Evolutionary conservation across 495 filamentous ascomycete genomes (phyloP), one percentile per base, ranked within the genome.

Genomic region (Bombardia bombarda): DNA sequence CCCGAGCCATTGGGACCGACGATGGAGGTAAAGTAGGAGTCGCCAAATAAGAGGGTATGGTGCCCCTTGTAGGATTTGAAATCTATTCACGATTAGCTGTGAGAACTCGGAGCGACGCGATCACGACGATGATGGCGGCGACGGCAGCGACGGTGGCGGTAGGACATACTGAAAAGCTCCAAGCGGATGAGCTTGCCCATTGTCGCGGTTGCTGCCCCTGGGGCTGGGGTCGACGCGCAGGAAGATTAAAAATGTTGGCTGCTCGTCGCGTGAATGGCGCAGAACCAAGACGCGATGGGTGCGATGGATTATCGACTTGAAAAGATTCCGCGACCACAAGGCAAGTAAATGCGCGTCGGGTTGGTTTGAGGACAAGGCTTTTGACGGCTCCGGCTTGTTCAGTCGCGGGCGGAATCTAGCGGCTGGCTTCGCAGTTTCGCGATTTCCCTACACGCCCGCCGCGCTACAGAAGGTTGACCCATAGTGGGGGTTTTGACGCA

Each of bases 31-130:
- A 99, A 99, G 60, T 96, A 97, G 4, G 87, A 90, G 70, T 99
- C 90, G 58, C 92, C 93, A 51, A 99, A 90, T n/a, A 93, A 74
- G 19, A 99, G 79, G 28, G 74, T 77, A 65, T 99, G 92, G 51
- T 95, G 82, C 33, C 84, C 90, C 65, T 94, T 95, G 74, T 99
- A 99, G 58, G 90, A 96, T 69, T 98, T 97, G 83, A 97, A 98
- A 71, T 98, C 87, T 94, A 28, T 16, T 31, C 9, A 38, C 14
- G 26, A 13, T 28, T 28, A 28, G 26, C 26, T 13, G 9, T 13
- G 26, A 28, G n/a, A n/a, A n/a, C n/a, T n/a, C n/a, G n/a, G n/a
- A n/a, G n/a, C n/a, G n/a, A n/a, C n/a, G n/a, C n/a, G n/a, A n/a
- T n/a, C n/a, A n/a, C n/a, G n/a, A n/a, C n/a, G n/a, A n/a, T n/a